Evolutionary conservation across 2,329 filamentous ascomycete species (phyloP).

Genomic region (Fusarium bulbicola): DNA sequence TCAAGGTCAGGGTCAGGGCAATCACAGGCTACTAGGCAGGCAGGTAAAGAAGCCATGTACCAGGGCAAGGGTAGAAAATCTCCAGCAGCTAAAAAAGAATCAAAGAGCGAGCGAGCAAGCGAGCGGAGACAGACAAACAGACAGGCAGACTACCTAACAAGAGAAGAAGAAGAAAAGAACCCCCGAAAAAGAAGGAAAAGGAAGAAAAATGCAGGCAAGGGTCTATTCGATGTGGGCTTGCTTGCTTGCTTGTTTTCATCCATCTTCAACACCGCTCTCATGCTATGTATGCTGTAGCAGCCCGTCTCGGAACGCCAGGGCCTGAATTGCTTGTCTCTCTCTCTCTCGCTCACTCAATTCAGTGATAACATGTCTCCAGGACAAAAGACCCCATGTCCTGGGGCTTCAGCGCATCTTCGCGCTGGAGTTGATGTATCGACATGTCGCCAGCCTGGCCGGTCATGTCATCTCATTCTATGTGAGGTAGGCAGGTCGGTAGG

Average conservation of each 20-base stretch:
- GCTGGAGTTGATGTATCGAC: not conserved
- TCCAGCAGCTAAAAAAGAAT: not conserved
- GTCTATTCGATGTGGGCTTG: not conserved
- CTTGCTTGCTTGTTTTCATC: not conserved
- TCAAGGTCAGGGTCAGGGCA: constrained; percentile 14
- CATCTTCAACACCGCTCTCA: not conserved
- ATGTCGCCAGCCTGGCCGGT: constrained; percentile 8
- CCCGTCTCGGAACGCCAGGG: not conserved
- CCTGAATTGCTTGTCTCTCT: not conserved
- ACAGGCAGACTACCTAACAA: not conserved
- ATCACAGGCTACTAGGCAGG: not conserved
- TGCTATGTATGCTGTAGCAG: not conserved
- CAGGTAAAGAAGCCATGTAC: not conserved
- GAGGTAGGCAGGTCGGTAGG: not conserved
- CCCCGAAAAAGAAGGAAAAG: not conserved
- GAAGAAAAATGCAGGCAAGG: not conserved
- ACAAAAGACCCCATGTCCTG: constrained; percentile 1
- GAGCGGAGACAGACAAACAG: not conserved
- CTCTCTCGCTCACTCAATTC: not conserved
- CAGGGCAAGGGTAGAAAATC: not conserved
- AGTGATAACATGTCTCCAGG: not conserved
- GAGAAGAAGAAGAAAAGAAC: not conserved
- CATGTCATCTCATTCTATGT: not conserved
- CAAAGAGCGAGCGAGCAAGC: not conserved
- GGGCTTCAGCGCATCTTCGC: constrained; percentile 23